Base-by-base conservation (phyloP, 2,329 filamentous ascomycete species). In the Cytospora piceae region DNA sequence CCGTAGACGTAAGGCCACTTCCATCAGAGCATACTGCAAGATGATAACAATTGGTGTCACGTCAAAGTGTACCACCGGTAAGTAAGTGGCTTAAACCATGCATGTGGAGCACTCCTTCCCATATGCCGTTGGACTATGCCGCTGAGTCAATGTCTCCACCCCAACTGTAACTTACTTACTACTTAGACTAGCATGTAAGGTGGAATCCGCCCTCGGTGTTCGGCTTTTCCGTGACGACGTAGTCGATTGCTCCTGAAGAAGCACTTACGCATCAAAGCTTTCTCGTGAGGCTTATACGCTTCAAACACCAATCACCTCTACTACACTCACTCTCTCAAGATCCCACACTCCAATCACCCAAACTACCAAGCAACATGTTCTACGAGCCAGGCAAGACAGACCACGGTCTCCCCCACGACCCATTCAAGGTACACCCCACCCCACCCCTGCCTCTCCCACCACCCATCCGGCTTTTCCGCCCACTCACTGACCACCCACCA, bases 381-480 rank as follows among this genome's bases (percentile, higher is more conserved):
- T 67, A 67, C 65, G 65, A 67, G 37, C 64, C 64, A 27, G 64
- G 64, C 7, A 66, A 64, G 29, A 66, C 64, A 59, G 64, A 66
- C 14, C 64, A 66, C 34, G 64, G 64, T 6, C 32, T 66, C 8
- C 46, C 61, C 22, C 64, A 60, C 31, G 64, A 66, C 14, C 64
- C 64, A 17, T 66, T 66, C 64, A 66, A 66, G 64, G 64, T 66
- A 27, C 15, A 58, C 12, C 22, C 34, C 8, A 20, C 15, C n/a
- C n/a, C 17, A 20, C 39, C 7, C 14, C 7, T 24, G 12, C 42
- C 11, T 4, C 42, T 22, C 42, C 17, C 3, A 9, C 5, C 17
- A 2, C 7, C 17, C 42, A 6, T 8, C 9, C 20, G n/a, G 24
- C n/a, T n/a, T 4, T 7, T 5, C n/a, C n/a, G 22, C 11, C 6